These are phyloP conservation scores for Clarkia xantiana DNA, from an alignment of 345 rosid species.

Conservation along the genomic window DNA sequence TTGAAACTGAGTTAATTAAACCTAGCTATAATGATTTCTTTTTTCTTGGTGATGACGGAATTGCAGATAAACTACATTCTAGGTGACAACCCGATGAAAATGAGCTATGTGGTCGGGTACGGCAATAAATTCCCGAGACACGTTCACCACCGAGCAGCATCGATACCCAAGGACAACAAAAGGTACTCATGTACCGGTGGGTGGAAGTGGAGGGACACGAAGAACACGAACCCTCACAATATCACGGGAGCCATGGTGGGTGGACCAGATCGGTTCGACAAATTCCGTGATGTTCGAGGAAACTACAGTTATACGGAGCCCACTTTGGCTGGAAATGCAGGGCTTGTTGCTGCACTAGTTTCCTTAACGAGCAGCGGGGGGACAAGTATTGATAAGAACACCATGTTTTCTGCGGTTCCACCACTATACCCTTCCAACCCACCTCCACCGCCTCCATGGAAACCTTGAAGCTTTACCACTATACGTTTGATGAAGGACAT, in stretches of 20 bases:
- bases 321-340: conserved; percentile 68
- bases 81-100: conserved; percentile 66
- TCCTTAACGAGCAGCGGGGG: conserved; percentile 54
- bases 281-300: conserved; percentile 39
- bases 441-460: conserved; percentile 81
- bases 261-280: conserved; percentile 61
- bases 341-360: conserved; percentile 63
- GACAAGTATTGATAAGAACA: conserved; percentile 37
- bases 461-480: conserved; percentile 32
- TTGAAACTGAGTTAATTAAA: background rate
- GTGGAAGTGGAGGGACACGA: conserved; percentile 44
- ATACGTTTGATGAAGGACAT: too few relatives aligned
- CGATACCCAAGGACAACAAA: conserved; percentile 40
- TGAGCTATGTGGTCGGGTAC: conserved; percentile 76
- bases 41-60: too few relatives aligned
- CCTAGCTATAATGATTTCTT: background rate
- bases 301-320: conserved; percentile 62
- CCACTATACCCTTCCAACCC: conserved; percentile 61
- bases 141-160: conserved; percentile 74
- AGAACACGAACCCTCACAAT: conserved; percentile 48
- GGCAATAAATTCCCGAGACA: conserved; percentile 58
- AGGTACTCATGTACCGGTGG: conserved; percentile 67
- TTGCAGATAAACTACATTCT: conserved; percentile 60
- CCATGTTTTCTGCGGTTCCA: conserved; percentile 57
- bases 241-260: conserved; percentile 85